These are phyloP conservation scores for Kickxella alabastrina DNA, from an alignment of 192 early-diverging fungal genomes.

Conservation along the genomic window DNA sequence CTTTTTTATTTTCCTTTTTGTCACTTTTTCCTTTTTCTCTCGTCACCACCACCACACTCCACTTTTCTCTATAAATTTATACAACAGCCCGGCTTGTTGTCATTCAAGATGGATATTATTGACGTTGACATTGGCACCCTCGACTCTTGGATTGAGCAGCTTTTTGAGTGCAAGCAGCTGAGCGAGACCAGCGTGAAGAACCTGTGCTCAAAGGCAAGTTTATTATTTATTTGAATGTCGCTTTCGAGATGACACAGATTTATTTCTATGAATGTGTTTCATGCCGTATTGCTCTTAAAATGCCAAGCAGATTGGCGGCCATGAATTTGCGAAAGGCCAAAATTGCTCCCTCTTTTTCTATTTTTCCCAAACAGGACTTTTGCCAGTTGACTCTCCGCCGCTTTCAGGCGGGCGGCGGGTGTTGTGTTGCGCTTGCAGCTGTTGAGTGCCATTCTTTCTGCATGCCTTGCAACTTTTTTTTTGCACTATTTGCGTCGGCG, in stretches of 20 bases:
- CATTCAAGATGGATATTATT: conserved; percentile 40
- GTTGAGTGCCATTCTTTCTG: too few species aligned
- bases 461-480: too few species aligned
- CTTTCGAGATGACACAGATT: neutral
- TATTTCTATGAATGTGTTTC: conserved; percentile 1
- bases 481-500: too few species aligned
- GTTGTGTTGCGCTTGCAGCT: too few species aligned
- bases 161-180: conserved; percentile 94
- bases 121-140: conserved; percentile 76
- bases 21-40: conserved; percentile 4
- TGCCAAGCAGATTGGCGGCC: too few species aligned
- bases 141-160: conserved; percentile 86
- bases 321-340: neutral
- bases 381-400: too few species aligned
- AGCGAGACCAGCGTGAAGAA: conserved; percentile 91
- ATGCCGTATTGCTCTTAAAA: too few species aligned
- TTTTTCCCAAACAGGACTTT: too few species aligned
- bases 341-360: too few species aligned
- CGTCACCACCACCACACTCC: neutral
- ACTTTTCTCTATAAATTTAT: neutral
- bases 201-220: conserved; percentile 91
- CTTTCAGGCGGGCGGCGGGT: too few species aligned
- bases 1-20: conserved; percentile 4
- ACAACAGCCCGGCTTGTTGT: neutral
- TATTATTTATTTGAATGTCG: neutral